These are phyloP conservation scores for Akanthomyces uredinophilus DNA, from an alignment of 2,329 filamentous ascomycete genomes.

Conservation along the genomic window DNA sequence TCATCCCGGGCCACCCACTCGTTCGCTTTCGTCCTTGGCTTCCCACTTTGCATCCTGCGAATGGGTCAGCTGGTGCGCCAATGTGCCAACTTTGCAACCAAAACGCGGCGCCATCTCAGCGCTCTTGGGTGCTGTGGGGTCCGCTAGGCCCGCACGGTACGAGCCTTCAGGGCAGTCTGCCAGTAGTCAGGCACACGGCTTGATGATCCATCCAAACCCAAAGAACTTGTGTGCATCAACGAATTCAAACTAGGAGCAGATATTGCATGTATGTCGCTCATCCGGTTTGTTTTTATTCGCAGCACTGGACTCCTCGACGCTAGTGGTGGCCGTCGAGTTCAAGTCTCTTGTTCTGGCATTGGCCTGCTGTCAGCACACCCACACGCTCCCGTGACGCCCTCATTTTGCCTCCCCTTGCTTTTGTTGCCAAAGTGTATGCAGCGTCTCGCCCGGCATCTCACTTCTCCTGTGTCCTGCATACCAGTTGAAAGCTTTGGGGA, in stretches of 20 bases:
- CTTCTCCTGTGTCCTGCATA: neutral
- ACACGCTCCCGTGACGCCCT: neutral
- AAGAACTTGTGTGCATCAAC: too few relatives aligned
- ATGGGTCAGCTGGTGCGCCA: neutral
- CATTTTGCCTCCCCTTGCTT: neutral
- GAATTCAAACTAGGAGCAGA: neutral
- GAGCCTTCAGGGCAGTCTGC: neutral
- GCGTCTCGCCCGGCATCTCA: neutral
- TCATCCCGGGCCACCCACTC: neutral
- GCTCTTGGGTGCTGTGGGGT: neutral
- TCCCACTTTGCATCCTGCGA: neutral
- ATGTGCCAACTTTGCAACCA: constrained; percentile 2
- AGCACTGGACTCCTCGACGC: neutral
- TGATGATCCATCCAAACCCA: neutral
- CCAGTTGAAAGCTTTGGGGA: neutral
- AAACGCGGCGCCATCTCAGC: neutral
- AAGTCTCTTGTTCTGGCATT: neutral
- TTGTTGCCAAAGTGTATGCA: neutral
- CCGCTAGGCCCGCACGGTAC: constrained; percentile 8
- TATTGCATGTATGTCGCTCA: neutral
- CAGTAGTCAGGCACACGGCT: neutral
- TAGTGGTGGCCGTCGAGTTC: neutral
- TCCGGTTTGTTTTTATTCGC: neutral
- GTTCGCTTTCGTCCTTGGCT: neutral
- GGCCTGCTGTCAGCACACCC: constrained; percentile 28